These are phyloP conservation scores for Paratinospora sagittata DNA, from an alignment of 164 flowering plant genomes.

Conservation along the genomic window DNA sequence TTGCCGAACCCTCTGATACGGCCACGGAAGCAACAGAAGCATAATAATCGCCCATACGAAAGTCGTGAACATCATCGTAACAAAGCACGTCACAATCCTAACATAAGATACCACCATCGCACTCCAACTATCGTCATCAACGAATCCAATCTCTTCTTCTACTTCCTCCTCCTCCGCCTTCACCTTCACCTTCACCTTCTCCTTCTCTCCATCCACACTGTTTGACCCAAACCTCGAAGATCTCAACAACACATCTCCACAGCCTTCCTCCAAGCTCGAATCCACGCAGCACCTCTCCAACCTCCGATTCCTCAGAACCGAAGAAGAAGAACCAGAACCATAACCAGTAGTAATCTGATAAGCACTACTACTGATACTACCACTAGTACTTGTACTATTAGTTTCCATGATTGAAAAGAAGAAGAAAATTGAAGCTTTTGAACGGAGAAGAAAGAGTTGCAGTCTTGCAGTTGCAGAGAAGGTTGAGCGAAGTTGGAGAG, in stretches of 20 bases:
- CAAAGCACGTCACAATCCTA: slow-evolving; percentile 35
- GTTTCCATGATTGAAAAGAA: not conserved
- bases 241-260: too few relatives aligned
- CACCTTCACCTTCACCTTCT: not conserved
- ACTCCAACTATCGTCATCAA: slow-evolving; percentile 37
- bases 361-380: not conserved
- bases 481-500: not conserved
- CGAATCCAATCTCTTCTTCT: not conserved
- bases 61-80: slow-evolving; percentile 46
- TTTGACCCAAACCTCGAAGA: not conserved
- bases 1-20: slow-evolving; percentile 41
- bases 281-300: slow-evolving; percentile 27
- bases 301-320: slow-evolving; percentile 31
- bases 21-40: slow-evolving; percentile 54
- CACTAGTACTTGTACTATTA: not conserved
- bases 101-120: slow-evolving; percentile 26
- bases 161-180: not conserved
- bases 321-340: slow-evolving; percentile 14
- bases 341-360: too few relatives aligned
- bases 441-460: not conserved
- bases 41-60: slow-evolving; percentile 40
- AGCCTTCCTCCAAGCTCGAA: slow-evolving; percentile 11
- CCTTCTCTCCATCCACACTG: slow-evolving; percentile 6
- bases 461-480: too few relatives aligned
- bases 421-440: not conserved